Base-by-base conservation (phyloP, 257 asterid genomes). In the Lycium barbarum region DNA sequence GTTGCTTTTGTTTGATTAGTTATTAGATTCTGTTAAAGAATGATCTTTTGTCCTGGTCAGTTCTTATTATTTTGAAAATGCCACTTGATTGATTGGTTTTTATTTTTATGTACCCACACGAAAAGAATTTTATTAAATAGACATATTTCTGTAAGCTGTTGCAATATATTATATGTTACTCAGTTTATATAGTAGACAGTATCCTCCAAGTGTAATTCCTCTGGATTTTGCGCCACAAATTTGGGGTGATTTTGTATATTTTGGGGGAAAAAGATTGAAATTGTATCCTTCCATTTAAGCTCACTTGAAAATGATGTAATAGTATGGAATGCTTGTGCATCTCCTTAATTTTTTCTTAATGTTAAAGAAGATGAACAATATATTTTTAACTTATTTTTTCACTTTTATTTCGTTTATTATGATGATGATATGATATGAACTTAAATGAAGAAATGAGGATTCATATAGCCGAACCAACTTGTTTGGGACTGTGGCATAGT, bases 1-100 rank as follows among this genome's bases (percentile, higher is more conserved):
- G 26, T 78, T 78, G 14, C 0, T 53, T 78, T 76, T 51, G n/a
- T 33, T 26, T 6, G 9, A 14, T 22, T 51, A 26, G 13, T 51
- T 26, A 59, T 85, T 4, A 79, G 78, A 66, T 7, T 78, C 0
- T 61, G 55, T 17, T 53, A 36, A 74, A 65, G 62, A 53, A 78
- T 26, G 47, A 14, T 3, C 9, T 49, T 74, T 22, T 74, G 43
- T 7, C 43, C 65, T 26, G 82, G 26, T 12, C 8, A 40, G 49
- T 51, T 78, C 45, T 78, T 53, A 22, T 76, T 22, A 1, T 76
- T 49, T 13, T 47, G 22, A 26, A 26, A 53, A 78, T 78, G 49
- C 17, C 82, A 78, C 33, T 78, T 26, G 22, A 70, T 70, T 70
- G 80, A 49, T 74, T 76, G 5, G 35, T 5, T 49, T 47, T 73